These are phyloP conservation scores for Mucor plumbeus DNA, from an alignment of 371 early-diverging fungal species.

Conservation along the genomic window DNA sequence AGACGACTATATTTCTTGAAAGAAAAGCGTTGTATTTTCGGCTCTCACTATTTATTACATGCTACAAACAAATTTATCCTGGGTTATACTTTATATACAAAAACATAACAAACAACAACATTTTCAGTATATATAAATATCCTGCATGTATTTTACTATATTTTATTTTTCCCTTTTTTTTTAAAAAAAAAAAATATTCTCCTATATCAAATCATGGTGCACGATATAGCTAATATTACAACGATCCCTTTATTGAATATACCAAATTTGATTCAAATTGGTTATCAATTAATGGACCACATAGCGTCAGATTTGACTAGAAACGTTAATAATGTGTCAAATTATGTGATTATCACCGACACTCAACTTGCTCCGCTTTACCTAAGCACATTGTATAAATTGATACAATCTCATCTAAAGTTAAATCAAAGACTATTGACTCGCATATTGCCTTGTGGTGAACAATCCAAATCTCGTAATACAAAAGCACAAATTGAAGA, in stretches of 20 bases:
- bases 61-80: neutral
- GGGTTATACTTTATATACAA: neutral
- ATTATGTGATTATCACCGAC: constrained; percentile 88
- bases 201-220: constrained; percentile 4
- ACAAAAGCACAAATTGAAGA: constrained; percentile 87
- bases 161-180: neutral
- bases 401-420: constrained; percentile 12
- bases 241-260: constrained; percentile 29
- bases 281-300: constrained; percentile 72
- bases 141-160: neutral
- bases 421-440: constrained; percentile 62
- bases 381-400: constrained; percentile 6
- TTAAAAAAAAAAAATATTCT: neutral
- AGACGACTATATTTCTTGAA: neutral
- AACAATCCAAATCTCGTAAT: constrained; percentile 81
- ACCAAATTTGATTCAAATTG: constrained; percentile 56
- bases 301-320: constrained; percentile 70
- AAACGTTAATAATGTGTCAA: constrained; percentile 62
- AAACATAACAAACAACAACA: constrained; percentile 1
- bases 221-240: neutral
- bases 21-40: neutral
- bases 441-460: constrained; percentile 84
- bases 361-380: constrained; percentile 77
- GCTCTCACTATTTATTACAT: neutral
- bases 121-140: neutral